A percentile compares a stretch with the other conserved stretches of the same genome.
Conservation (phyloP, 495 filamentous ascomycete genomes). For the Cudoniella acicularis region DNA sequence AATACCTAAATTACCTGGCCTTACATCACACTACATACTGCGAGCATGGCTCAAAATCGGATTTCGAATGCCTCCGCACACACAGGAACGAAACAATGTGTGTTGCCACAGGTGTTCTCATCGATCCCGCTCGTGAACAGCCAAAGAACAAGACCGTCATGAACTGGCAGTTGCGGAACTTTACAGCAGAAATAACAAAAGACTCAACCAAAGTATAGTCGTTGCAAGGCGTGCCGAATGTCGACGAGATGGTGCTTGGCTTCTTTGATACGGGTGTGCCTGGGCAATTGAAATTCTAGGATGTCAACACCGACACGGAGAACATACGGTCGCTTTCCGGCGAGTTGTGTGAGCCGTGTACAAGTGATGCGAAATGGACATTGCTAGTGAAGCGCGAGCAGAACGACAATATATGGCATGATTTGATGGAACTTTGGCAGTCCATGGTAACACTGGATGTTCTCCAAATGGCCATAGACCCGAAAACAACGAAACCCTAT, state of each 20-base stretch:
- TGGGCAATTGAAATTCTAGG: neutral
- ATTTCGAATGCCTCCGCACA: neutral
- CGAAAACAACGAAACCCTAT: conserved; percentile 5
- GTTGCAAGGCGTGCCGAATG: neutral
- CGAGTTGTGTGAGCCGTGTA: neutral
- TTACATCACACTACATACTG: neutral
- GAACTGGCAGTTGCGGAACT: conserved; percentile 5
- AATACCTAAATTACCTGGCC: neutral
- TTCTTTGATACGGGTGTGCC: neutral
- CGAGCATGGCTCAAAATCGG: neutral
- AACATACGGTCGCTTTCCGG: neutral
- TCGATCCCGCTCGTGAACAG: neutral
- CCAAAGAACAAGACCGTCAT: neutral
- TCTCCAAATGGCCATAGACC: conserved; percentile 21
- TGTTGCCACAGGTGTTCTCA: neutral
- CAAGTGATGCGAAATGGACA: conserved; percentile 16
- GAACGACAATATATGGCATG: conserved; percentile 33
- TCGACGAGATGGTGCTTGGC: neutral
- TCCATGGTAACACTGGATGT: conserved; percentile 28
- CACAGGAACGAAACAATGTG: neutral
- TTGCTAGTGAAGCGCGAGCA: conserved; percentile 35
- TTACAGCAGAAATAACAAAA: neutral
- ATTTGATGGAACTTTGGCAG: conserved; percentile 34
- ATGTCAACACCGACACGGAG: neutral
- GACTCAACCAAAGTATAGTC: neutral